Evolutionary conservation across 164 flowering plant genomes (phyloP), one percentile per base, ranked within the genome.

Genomic region (Aristolochia fimbriata): DNA sequence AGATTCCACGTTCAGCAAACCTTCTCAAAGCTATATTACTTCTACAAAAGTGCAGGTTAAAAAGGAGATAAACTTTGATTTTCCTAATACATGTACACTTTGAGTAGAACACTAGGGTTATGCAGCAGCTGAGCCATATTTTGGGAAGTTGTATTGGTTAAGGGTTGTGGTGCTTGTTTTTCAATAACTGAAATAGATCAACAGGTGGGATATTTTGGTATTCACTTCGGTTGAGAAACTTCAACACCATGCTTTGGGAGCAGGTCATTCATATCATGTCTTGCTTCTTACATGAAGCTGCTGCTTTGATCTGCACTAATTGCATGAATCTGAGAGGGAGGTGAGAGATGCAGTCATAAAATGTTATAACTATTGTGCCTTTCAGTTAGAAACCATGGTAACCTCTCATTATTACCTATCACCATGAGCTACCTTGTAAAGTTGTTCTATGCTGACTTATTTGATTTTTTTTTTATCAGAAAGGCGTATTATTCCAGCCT

Each of bases 401-500:
- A 37, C 43, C 10, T 3, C 4, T 37, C 10, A 37, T 37, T 7
- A 37, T 37, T 37, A 37, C 8, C 37, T 31, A 3, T 50, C 53
- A 50, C 22, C 6, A 50, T 50, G 22, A 15, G 12, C 22, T 2
- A 22, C 21, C 22, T 0, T 50, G 22, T 5, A 50, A 50, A n/a
- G 22, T 12, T n/a, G 53, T 16, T n/a, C 16, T 50, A 10, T 50
- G 22, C 53, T 54, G 27, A 7, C 24, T 23, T 15, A 6, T 54
- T 54, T 23, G 33, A 16, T 23, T 55, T 7, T 14, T 62, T 31
- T 68, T 8, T 65, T 43, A 68, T 22, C 15, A 54, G 57, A 70
- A 78, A 50, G 65, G 70, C 6, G 76, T 86, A 20, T 72, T 81
- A 2, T 93, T 76, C 68, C 97, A 93, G 65, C 82, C 99, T n/a